phyloP scores from a whole-genome alignment of 805 yeast genomes.

The Yamadazyma sp. region DNA sequence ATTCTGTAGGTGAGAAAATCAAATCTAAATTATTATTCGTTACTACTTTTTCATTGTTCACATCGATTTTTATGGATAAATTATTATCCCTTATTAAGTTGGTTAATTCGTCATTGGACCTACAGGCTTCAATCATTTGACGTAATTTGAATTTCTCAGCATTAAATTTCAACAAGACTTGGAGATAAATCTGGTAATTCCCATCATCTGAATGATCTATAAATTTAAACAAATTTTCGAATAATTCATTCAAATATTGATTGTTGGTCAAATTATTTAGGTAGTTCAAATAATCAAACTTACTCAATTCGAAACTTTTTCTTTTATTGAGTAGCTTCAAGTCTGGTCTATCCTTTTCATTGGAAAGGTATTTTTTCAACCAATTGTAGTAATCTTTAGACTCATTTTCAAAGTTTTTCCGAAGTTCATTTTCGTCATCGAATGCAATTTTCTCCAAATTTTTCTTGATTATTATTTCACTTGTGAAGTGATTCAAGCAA shows the following conservation, averaged over 20 bases:
- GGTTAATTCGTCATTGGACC: constrained; percentile 39
- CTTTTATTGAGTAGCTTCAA: constrained; percentile 34
- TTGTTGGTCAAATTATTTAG: constrained; percentile 35
- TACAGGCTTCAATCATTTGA: constrained; percentile 39
- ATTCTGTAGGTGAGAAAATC: constrained; percentile 19
- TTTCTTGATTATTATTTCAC: constrained; percentile 26
- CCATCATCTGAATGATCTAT: constrained; percentile 15
- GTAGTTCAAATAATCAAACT: constrained; percentile 45
- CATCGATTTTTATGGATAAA: constrained; percentile 14
- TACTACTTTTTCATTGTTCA: constrained; percentile 16
- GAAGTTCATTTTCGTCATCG: constrained; percentile 21
- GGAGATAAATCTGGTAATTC: constrained; percentile 27
- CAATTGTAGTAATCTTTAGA: constrained; percentile 43
- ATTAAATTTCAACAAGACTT: constrained; percentile 34
- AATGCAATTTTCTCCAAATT: constrained; percentile 26
- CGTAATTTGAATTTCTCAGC: constrained; percentile 40
- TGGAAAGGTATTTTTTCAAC: constrained; percentile 41
- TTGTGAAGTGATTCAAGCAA: constrained; percentile 22
- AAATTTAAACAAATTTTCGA: constrained; percentile 36
- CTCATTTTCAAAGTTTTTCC: constrained; percentile 35
- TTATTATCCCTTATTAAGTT: constrained; percentile 25
- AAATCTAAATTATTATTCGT: constrained; percentile 27
- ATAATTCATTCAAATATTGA: constrained; percentile 36
- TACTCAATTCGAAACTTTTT: constrained; percentile 39
- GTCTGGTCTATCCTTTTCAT: constrained; percentile 43